phyloP scores from a whole-genome alignment of 176 grass and related monocot genomes.

The Chrysopogon serrulatus region DNA sequence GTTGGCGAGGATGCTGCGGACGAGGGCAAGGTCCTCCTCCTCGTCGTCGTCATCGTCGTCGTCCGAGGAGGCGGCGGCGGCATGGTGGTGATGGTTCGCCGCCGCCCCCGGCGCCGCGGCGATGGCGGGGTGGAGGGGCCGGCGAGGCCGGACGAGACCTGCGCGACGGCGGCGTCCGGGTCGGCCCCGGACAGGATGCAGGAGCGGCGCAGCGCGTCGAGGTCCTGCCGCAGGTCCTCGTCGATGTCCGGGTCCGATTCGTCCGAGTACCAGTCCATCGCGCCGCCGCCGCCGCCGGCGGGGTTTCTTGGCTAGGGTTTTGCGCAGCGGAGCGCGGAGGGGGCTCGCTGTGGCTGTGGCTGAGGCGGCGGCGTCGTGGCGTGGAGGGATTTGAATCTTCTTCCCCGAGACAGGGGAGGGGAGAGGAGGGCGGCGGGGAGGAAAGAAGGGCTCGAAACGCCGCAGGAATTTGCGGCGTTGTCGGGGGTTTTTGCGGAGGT shows the following conservation, averaged over 20 bases:
- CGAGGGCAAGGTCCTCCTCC: slow-evolving; percentile 50
- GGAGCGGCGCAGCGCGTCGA: slow-evolving; percentile 60
- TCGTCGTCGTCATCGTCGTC: slow-evolving; percentile 24
- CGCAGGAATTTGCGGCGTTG: neutral
- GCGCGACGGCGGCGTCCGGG: slow-evolving; percentile 25
- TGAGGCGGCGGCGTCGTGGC: no score
- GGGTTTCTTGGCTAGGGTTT: slow-evolving; percentile 18
- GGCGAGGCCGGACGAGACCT: neutral
- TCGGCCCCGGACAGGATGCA: slow-evolving; percentile 56
- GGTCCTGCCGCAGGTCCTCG: slow-evolving; percentile 51
- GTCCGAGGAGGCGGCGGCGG: slow-evolving; percentile 6
- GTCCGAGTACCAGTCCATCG: slow-evolving; percentile 52
- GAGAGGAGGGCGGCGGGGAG: neutral
- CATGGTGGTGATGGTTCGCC: neutral
- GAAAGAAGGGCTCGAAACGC: neutral
- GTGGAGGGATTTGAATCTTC: slow-evolving; percentile 27
- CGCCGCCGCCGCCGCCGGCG: neutral
- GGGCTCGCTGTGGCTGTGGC: neutral
- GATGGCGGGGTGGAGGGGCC: neutral
- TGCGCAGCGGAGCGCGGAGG: neutral
- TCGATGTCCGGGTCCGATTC: slow-evolving; percentile 55
- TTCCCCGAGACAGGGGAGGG: neutral
- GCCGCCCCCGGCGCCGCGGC: neutral
- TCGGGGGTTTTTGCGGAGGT: neutral
- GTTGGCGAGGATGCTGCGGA: slow-evolving; percentile 59